Evolutionary conservation across 371 early-diverging fungal genomes (phyloP), one percentile per base, ranked within the genome.

Genomic region (Amoeboaphelidium occidentale): DNA sequence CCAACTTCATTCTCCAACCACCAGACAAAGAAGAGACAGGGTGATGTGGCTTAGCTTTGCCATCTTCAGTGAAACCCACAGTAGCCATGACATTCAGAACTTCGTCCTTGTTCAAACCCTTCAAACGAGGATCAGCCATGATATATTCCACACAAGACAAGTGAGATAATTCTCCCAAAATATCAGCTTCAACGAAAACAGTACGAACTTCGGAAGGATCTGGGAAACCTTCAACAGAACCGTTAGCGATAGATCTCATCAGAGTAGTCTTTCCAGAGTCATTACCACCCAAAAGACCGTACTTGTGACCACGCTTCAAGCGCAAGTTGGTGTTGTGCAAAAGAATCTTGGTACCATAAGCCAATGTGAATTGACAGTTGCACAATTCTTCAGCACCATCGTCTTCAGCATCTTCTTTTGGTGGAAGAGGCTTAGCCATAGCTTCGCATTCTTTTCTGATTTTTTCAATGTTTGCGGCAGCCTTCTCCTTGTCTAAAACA

Each of bases 1-100:
- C 79, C 22, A 81, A 61, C 65, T 81, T 79, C 81, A 82, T 82
- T 63, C 78, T 78, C 88, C 88, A 87, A 44, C 88, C 88, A 55
- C 88, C 85, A 51, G 81, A 80, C 20, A 87, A 71, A 48, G 73
- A 69, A 49, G 73, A 73, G 58, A 81, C 75, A 46, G 75, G 60
- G n/a, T n/a, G n/a, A n/a, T n/a, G n/a, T n/a, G n/a, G n/a, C 55
- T 74, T 70, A 45, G 64, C 63, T 41, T 69, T 68, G 69, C 74
- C 72, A 25, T 65, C 68, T 47, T 73, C 73, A 55, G 69, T 64
- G 67, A 81, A 81, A 51, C 77, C 79, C 58, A 78, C 74, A 23
- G 67, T 63, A 47, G 62, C 57, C 51, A 81, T 65, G 10, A 68
- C 71, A 51, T 67, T 61, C 46, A 60, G 63, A 53, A 77, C 72